A percentile compares a stretch with the other conserved stretches of the same genome.
Evolutionary conservation across 169 alveolate genomes (phyloP).

Genomic region (Cryptosporidium felis): DNA sequence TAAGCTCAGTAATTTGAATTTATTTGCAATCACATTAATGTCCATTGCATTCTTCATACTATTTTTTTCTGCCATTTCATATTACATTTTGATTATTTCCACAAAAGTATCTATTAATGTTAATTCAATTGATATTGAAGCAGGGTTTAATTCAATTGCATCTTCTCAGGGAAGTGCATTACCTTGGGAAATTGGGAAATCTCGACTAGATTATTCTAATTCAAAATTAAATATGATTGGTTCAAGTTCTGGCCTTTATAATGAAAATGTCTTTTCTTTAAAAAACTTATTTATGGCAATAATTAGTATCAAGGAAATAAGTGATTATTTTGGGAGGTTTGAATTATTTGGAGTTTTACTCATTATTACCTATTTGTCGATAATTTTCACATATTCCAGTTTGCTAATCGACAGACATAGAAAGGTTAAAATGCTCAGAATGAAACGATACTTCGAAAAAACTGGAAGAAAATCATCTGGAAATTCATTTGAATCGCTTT

Average conservation of each 20-base stretch:
- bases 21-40: not conserved
- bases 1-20: conserved; percentile 24
- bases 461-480: conserved; percentile 5
- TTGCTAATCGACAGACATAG: conserved; percentile 27
- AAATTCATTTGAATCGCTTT: conserved; percentile 48
- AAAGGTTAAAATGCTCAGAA: conserved; percentile 2
- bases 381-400: conserved; percentile 23
- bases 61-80: conserved; percentile 19
- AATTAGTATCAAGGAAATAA: conserved; percentile 7
- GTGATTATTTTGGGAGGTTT: conserved; percentile 5
- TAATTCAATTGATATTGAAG: conserved; percentile 48
- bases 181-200: conserved; percentile 30
- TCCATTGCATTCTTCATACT: conserved; percentile 2
- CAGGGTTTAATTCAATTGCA: conserved; percentile 60
- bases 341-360: conserved; percentile 39
- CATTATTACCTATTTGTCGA: conserved; percentile 7
- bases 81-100: conserved; percentile 2
- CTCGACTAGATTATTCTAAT: not conserved
- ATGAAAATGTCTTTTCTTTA: conserved; percentile 20
- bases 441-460: conserved; percentile 23
- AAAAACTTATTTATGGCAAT: conserved; percentile 4
- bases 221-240: conserved; percentile 52
- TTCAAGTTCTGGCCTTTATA: conserved; percentile 62
- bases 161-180: conserved; percentile 10
- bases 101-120: conserved; percentile 5